Evolutionary conservation across 305 asterid genomes (phyloP).

Genomic region (Solanum chacoense): DNA sequence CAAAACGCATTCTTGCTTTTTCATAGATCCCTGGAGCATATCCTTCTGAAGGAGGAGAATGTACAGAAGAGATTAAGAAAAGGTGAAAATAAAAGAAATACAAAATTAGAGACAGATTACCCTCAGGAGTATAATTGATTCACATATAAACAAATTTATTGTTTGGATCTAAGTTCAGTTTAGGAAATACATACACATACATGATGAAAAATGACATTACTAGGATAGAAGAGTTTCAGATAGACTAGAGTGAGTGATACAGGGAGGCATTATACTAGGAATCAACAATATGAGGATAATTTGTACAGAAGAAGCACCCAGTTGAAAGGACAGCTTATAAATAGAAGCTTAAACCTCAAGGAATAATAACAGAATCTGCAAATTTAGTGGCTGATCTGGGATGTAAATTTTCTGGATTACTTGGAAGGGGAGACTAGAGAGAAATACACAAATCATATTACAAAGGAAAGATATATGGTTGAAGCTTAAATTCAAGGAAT

Average conservation of each 20-base stretch:
- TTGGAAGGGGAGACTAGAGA: not conserved
- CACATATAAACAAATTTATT: not conserved
- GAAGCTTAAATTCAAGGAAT: not conserved
- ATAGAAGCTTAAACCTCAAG: not conserved
- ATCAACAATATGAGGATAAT: not conserved
- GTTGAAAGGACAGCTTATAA: not conserved
- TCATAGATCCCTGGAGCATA: conserved; percentile 64
- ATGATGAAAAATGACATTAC: not conserved
- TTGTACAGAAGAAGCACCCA: not conserved
- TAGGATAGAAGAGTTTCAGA: not conserved
- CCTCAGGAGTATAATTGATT: not conserved
- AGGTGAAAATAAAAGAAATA: not conserved
- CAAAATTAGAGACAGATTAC: not conserved
- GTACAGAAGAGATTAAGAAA: not conserved
- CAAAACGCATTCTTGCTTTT: conserved; percentile 76
- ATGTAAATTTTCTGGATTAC: not conserved
- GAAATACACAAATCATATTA: not conserved
- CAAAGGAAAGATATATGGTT: not conserved
- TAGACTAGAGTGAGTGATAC: not conserved
- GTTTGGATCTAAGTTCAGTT: not conserved
- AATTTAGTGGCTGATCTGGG: not conserved
- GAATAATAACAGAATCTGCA: not conserved
- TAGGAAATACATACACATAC: not conserved
- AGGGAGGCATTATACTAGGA: not conserved
- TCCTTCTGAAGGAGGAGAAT: conserved; percentile 37